Base-by-base conservation (phyloP, 108 stramenopile genomes). In the Chaetoceros muelleri region DNA sequence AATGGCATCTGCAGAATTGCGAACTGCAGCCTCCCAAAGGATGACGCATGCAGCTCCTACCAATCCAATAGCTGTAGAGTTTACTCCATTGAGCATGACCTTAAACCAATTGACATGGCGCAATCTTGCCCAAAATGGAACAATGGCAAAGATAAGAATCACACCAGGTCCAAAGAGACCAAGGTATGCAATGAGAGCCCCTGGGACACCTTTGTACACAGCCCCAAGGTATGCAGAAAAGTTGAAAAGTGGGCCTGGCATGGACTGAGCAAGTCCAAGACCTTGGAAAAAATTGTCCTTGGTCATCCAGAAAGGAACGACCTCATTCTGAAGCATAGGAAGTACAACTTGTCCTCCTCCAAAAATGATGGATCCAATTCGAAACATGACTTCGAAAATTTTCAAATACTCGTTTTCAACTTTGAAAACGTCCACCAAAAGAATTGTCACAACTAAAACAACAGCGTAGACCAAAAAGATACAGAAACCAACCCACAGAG, bases 341-440 rank as follows among this genome's bases (percentile, higher is more conserved):
- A 96, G 64, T 29, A 96, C 88, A 5, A 93, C 92, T 65, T 88
- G 86, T 28, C 95, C 95, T 19, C 95, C 93, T 19, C 95, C 95
- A 77, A 92, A 96, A 52, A 96, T 90, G 55, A 94, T 76, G 20
- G 67, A 71, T 24, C 95, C 95, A 28, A 93, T 81, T 24, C 93
- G 83, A 61, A 78, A 96, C 74, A 93, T 85, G 24, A 79, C 44
- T 58, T 91, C 87, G 53, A 96, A 96, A 23, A 96, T 87, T 44
- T 89, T 80, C 40, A 89, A 58, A 55, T 86, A 92, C 16, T 59
- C 68, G 34, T 85, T 85, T 2, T 73, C 64, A 0, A 69, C 47
- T 20, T 60, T 56, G 24, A 24, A 69, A 1, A 69, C 65, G 26
- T 80, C 61, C 17, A 71, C 76, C 16, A 86, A 49, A 22, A 68